These are phyloP conservation scores for Spencermartinsiella ligniputridi DNA, from an alignment of 1,139 yeast genomes.

Conservation along the genomic window DNA sequence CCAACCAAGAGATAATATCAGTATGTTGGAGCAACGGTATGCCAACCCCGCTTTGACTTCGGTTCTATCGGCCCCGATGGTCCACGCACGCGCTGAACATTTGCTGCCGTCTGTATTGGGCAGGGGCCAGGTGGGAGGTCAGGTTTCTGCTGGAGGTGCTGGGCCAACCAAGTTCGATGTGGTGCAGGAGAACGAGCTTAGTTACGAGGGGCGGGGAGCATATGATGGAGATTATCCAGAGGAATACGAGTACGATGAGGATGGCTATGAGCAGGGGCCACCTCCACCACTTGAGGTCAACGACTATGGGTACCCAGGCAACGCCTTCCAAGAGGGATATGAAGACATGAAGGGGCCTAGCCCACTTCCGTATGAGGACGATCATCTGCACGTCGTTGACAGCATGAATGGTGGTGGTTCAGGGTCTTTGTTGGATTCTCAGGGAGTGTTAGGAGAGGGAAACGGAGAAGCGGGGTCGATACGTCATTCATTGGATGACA, in stretches of 20 bases:
- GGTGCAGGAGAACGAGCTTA: slow-evolving; percentile 28
- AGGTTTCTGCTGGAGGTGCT: slow-evolving; percentile 9
- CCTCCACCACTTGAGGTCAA: no score
- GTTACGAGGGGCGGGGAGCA: no score
- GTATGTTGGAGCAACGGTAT: slow-evolving; percentile 26
- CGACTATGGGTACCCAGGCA: no score
- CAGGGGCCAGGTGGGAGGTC: not conserved
- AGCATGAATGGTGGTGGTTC: not conserved
- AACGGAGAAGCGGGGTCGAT: no score
- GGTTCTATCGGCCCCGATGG: slow-evolving; percentile 33
- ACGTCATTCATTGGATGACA: no score
- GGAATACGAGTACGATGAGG: no score
- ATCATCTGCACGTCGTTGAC: no score
- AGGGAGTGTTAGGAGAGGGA: no score
- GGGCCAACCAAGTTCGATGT: slow-evolving; percentile 24
- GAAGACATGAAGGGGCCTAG: no score
- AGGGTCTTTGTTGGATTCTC: not conserved
- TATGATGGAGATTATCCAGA: no score
- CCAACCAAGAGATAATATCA: slow-evolving; percentile 3
- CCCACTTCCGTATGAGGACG: no score
- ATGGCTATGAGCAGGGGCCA: not conserved
- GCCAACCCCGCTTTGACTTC: slow-evolving; percentile 32
- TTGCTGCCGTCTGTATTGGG: slow-evolving; percentile 23
- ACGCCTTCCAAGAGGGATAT: no score
- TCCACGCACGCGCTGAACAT: slow-evolving; percentile 29